Evolutionary conservation across 805 yeast species (phyloP), one percentile per base, ranked within the genome.

Genomic region (Pichia paraexigua): DNA sequence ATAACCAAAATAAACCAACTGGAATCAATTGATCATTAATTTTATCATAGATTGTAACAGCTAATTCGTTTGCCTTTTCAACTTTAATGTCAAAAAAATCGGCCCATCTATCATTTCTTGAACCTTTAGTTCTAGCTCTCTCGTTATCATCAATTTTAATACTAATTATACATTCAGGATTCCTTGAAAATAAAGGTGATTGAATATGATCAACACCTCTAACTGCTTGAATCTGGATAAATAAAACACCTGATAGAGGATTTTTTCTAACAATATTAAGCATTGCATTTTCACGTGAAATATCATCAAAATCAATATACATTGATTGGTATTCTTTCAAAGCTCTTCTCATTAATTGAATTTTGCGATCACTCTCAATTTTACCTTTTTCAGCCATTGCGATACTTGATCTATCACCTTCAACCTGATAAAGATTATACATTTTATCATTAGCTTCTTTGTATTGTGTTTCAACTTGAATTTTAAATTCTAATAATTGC

Each of bases 131-230:
- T 58, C 79, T 82, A 1, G 84, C 94, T 55, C 81, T 79, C 51
- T 87, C 85, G 43, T 85, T 88, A 67, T 92, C 98, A 65, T 94
- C 99, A 49, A 92, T 78, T 62, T 89, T 91, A 56, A 94, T 72
- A 2, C 84, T 74, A 15, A 90, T 85, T 52, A 77, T 74, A 1
- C 94, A 80, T 59, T 91, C 97, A 0, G 95, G 90, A 51, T 83
- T 79, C 62, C 83, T 83, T 25, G 87, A 76, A 55, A 85, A 80
- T 70, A 88, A 71, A 3, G 95, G 90, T 5, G 94, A 80, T 5
- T 95, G 88, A 46, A 90, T 83, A 68, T 94, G 99, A 61, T 92
- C 97, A 27, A 91, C 90, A 65, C 90, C 96, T 63, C 94, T 78
- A 27, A 92, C 78, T 22, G 90, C 84, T 41, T 83, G 76, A 46